phyloP scores from a whole-genome alignment of 768 basidiomycete species.

The Coprinopsis cinerea region DNA sequence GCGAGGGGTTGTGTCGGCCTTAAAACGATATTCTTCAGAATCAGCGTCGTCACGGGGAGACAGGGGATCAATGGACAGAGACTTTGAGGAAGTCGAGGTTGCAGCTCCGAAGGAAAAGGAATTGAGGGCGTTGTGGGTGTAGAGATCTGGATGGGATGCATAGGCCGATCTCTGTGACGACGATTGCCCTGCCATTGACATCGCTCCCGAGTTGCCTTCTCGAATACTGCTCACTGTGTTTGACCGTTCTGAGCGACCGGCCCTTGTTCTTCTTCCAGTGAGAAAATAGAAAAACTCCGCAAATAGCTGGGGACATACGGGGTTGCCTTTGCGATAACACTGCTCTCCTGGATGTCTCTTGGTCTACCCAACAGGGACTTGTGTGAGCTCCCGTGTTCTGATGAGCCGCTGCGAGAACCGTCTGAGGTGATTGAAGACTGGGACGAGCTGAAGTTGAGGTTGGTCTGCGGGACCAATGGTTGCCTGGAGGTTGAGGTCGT shows the following conservation, averaged over 20 bases:
- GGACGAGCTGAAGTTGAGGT: slow-evolving; percentile 8
- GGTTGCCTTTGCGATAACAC: slow-evolving; percentile 5
- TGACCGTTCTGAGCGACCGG: slow-evolving; percentile 4
- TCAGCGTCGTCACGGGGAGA: slow-evolving; percentile 28
- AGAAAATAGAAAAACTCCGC: background rate
- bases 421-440: slow-evolving; percentile 4
- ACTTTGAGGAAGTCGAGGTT: slow-evolving; percentile 23
- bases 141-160: slow-evolving; percentile 25
- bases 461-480: slow-evolving; percentile 14
- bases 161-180: slow-evolving; percentile 13
- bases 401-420: background rate
- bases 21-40: slow-evolving; percentile 29
- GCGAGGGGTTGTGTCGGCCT: slow-evolving; percentile 44
- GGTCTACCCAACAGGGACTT: background rate
- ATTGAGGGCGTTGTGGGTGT: slow-evolving; percentile 38
- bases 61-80: slow-evolving; percentile 31
- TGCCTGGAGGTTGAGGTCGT: slow-evolving; percentile 13
- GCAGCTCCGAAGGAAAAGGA: slow-evolving; percentile 45
- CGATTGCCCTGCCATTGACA: background rate
- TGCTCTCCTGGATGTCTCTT: background rate
- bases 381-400: background rate
- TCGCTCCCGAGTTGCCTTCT: background rate
- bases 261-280: background rate
- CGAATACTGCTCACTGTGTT: slow-evolving; percentile 1
- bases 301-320: background rate